These are phyloP conservation scores for Plantago lanceolata DNA, from an alignment of 305 asterid species.

Conservation along the genomic window DNA sequence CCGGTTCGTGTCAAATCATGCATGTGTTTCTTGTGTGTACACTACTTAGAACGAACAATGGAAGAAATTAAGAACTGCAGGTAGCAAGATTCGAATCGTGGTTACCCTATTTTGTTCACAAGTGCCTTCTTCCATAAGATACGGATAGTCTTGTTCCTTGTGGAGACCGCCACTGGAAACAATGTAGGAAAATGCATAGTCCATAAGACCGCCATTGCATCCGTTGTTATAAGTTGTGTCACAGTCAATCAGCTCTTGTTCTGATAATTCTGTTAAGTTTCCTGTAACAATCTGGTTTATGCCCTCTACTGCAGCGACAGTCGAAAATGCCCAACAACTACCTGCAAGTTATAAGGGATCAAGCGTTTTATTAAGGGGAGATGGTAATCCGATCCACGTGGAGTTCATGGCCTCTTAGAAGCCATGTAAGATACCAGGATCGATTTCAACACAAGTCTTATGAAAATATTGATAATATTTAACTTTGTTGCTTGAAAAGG, in stretches of 20 bases:
- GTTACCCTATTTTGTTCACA: slow-evolving; percentile 52
- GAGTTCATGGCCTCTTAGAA: neutral
- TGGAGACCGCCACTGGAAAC: slow-evolving; percentile 59
- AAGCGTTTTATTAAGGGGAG: neutral
- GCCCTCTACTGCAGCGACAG: slow-evolving; percentile 70
- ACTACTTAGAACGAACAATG: too few relatives aligned
- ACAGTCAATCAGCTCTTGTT: slow-evolving; percentile 69
- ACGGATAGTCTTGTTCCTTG: slow-evolving; percentile 71
- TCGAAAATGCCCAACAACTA: slow-evolving; percentile 76
- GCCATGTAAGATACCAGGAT: too few relatives aligned
- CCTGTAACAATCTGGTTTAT: slow-evolving; percentile 57
- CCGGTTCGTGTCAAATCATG: too few relatives aligned
- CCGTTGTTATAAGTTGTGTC: slow-evolving; percentile 58
- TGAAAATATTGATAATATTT: neutral
- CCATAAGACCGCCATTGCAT: slow-evolving; percentile 79
- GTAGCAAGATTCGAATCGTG: neutral
- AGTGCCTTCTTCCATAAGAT: slow-evolving; percentile 69
- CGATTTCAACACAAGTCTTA: too few relatives aligned
- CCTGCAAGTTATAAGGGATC: slow-evolving; percentile 32
- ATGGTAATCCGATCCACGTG: neutral
- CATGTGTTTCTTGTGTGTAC: neutral
- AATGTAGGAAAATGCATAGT: slow-evolving; percentile 57
- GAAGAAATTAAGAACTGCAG: too few relatives aligned
- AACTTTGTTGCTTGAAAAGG: neutral
- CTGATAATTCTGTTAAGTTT: slow-evolving; percentile 52